Conservation (phyloP, 495 filamentous ascomycete species). For the Penicillium pulvis region DNA sequence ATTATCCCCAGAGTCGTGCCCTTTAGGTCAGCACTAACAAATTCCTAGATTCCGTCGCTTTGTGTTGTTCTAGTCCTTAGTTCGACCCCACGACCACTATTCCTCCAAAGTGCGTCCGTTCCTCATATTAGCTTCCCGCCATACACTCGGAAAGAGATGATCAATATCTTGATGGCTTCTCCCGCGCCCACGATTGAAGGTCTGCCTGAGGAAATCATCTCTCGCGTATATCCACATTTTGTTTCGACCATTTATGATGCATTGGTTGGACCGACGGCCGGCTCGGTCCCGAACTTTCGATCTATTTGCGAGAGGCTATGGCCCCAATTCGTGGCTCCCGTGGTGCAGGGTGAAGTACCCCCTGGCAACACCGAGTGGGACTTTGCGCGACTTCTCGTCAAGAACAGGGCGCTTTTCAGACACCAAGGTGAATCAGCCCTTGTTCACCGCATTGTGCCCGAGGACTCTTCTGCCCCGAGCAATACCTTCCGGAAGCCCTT, state of each 20-base stretch:
- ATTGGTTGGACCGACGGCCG: conserved; percentile 44
- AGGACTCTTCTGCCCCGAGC: conserved; percentile 25
- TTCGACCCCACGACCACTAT: conserved; percentile 63
- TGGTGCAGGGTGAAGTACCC: conserved; percentile 37
- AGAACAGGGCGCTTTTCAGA: conserved; percentile 73
- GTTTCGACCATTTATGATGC: conserved; percentile 46
- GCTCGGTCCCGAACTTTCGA: conserved; percentile 45
- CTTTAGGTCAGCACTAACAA: conserved; percentile 9
- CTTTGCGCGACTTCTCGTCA: conserved; percentile 78
- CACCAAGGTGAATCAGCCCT: conserved; percentile 74
- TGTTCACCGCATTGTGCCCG: conserved; percentile 66
- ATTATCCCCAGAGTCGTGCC: not conserved
- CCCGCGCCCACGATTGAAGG: conserved; percentile 39
- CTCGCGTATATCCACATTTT: conserved; percentile 45
- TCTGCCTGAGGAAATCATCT: conserved; percentile 30
- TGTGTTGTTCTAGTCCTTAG: conserved; percentile 78
- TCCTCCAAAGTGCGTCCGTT: conserved; percentile 69
- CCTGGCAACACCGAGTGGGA: conserved; percentile 63
- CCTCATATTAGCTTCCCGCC: conserved; percentile 83
- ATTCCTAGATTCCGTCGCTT: conserved; percentile 73
- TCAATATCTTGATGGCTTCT: conserved; percentile 64
- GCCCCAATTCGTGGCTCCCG: conserved; percentile 68
- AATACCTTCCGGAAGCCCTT: conserved; percentile 26
- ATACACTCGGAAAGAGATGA: conserved; percentile 78
- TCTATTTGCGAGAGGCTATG: conserved; percentile 67